These are phyloP conservation scores for Fusarium circinatum DNA, from an alignment of 2,329 filamentous ascomycete genomes.

Conservation along the genomic window DNA sequence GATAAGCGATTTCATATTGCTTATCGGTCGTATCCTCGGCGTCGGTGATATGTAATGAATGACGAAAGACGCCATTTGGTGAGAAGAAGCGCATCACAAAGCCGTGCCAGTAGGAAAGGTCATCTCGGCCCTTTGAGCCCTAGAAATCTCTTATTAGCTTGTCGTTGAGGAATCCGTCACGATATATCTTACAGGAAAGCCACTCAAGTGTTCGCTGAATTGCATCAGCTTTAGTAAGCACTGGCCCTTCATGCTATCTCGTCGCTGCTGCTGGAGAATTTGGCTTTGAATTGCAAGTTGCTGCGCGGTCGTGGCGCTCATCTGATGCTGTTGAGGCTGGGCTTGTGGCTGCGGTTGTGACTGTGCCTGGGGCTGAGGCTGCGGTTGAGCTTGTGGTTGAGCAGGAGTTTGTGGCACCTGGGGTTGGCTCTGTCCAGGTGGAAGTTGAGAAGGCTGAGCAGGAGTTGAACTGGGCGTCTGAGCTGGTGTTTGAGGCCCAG, in stretches of 20 bases:
- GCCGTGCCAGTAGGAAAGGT: slow-evolving; percentile 79
- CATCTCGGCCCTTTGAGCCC: slow-evolving; percentile 70
- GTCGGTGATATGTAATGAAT: slow-evolving; percentile 69
- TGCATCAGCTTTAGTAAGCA: slow-evolving; percentile 69
- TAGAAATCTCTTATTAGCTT: slow-evolving; percentile 41
- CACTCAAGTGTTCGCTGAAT: slow-evolving; percentile 71
- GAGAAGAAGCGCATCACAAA: slow-evolving; percentile 89
- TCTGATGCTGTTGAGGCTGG: slow-evolving; percentile 45
- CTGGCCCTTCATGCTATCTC: slow-evolving; percentile 64
- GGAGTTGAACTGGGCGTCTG: slow-evolving; percentile 57
- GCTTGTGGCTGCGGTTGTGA: slow-evolving; percentile 45
- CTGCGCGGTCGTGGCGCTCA: slow-evolving; percentile 48
- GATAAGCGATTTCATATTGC: slow-evolving; percentile 85
- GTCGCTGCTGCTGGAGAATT: slow-evolving; percentile 59
- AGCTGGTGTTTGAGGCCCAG: slow-evolving; percentile 59
- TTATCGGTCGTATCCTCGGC: slow-evolving; percentile 73
- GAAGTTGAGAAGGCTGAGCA: slow-evolving; percentile 46
- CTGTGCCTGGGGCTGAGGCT: slow-evolving; percentile 49
- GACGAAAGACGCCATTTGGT: slow-evolving; percentile 77
- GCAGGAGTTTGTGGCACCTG: slow-evolving; percentile 50
- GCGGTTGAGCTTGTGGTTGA: slow-evolving; percentile 51
- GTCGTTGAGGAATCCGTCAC: not conserved
- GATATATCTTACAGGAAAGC: slow-evolving; percentile 59
- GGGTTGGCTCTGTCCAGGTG: slow-evolving; percentile 50
- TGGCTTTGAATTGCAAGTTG: slow-evolving; percentile 50